Evolutionary conservation across 2,329 filamentous ascomycete genomes (phyloP).

Genomic region (Massarina eburnea): DNA sequence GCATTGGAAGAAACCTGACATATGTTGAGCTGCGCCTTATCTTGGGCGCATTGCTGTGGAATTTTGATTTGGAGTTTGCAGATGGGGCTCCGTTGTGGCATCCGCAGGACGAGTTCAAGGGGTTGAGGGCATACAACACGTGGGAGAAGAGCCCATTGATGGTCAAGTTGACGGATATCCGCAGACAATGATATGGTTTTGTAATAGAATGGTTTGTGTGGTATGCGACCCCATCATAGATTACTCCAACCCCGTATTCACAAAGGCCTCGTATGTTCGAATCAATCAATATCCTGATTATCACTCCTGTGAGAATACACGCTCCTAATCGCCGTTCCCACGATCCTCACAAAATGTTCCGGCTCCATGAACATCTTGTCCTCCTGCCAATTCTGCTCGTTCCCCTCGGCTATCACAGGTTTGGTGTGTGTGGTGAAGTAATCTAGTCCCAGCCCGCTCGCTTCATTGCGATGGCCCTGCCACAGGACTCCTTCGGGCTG

Average conservation of each 20-base stretch:
- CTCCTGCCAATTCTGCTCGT: neutral
- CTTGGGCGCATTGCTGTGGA: constrained; percentile 35
- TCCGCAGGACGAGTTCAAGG: constrained; percentile 29
- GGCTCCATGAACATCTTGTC: neutral
- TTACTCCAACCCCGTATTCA: no score
- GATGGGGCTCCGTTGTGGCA: constrained; percentile 33
- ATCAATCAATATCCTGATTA: neutral
- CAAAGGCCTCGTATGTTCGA: neutral
- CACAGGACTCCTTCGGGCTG: neutral
- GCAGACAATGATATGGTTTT: constrained; percentile 17
- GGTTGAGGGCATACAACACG: constrained; percentile 33
- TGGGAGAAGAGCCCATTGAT: constrained; percentile 39
- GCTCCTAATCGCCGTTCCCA: neutral
- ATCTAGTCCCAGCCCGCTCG: neutral
- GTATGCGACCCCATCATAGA: no score
- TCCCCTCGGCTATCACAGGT: neutral
- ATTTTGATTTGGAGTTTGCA: constrained; percentile 37
- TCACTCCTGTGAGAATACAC: neutral
- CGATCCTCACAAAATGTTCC: neutral
- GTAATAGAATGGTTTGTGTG: no score
- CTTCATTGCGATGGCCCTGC: neutral
- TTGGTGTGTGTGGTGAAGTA: neutral
- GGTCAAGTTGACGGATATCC: constrained; percentile 33
- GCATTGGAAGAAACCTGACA: constrained; percentile 35
- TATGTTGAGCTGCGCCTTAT: constrained; percentile 41